A percentile compares a stretch with the other conserved stretches of the same genome.
Conservation (phyloP, 148 eudicot species). For the Rhododendron ovatum region DNA sequence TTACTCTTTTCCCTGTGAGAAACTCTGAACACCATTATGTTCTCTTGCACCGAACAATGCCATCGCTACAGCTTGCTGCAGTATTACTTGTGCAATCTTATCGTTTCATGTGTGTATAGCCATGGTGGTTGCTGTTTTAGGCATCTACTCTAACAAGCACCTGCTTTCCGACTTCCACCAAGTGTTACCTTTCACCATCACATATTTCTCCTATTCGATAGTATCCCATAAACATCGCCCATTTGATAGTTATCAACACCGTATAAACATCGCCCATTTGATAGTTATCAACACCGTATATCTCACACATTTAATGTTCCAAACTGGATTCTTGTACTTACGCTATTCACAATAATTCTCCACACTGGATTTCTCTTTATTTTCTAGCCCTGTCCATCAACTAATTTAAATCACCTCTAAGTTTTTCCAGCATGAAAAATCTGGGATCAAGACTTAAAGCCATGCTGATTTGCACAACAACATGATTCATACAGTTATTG, state of each 20-base stretch:
- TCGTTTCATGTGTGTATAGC: no score
- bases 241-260: neutral
- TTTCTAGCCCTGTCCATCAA: neutral
- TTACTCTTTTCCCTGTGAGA: neutral
- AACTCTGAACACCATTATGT: neutral
- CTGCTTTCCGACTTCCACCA: neutral
- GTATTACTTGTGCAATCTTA: neutral
- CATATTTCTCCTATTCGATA: neutral
- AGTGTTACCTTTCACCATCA: neutral
- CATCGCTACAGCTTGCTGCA: neutral
- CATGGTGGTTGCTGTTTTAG: neutral
- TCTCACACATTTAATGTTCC: neutral
- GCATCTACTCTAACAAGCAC: neutral
- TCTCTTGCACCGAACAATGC: neutral
- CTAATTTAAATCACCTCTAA: neutral
- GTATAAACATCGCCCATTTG: neutral
- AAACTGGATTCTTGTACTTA: neutral
- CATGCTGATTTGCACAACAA: neutral
- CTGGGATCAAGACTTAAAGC: neutral
- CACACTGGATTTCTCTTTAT: neutral
- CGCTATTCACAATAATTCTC: neutral
- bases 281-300: neutral
- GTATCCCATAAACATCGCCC: neutral
- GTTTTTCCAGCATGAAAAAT: neutral
- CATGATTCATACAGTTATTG: neutral